Evolutionary conservation across 768 basidiomycete species (phyloP).

Genomic region (Crassisporium funariophilum): DNA sequence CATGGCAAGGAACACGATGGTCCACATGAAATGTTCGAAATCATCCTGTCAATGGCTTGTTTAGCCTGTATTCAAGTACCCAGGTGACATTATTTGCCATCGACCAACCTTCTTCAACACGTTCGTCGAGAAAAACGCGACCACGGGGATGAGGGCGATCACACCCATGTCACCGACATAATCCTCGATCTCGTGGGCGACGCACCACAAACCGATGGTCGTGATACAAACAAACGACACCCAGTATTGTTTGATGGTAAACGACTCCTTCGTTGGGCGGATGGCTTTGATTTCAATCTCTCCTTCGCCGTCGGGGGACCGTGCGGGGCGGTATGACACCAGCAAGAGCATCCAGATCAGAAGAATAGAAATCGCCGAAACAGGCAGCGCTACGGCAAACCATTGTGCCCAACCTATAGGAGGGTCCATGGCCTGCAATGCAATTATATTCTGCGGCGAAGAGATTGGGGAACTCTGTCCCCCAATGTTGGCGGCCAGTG

Average conservation of each 20-base stretch:
- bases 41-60: too few relatives aligned
- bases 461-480: conserved; percentile 98
- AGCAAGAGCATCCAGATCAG: conserved; percentile 92
- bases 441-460: conserved; percentile 97
- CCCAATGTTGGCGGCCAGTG: conserved; percentile 97
- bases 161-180: conserved; percentile 95
- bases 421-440: conserved; percentile 83
- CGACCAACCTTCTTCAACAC: conserved; percentile 90
- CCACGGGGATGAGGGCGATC: conserved; percentile 90
- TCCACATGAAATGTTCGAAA: conserved; percentile 94
- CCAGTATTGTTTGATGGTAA: conserved; percentile 88
- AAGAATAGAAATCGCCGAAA: conserved; percentile 81
- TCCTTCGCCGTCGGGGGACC: conserved; percentile 71
- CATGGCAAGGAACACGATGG: conserved; percentile 96
- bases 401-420: conserved; percentile 86
- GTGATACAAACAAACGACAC: conserved; percentile 79
- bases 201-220: conserved; percentile 90
- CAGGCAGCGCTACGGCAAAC: conserved; percentile 94
- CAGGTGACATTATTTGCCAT: too few relatives aligned
- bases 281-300: conserved; percentile 85
- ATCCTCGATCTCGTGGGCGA: conserved; percentile 76
- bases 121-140: conserved; percentile 93
- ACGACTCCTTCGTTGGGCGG: conserved; percentile 77
- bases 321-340: conserved; percentile 75
- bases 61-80: too few relatives aligned